Evolutionary conservation across 345 rosid species (phyloP).

Genomic region (Leavenworthia alabamica): DNA sequence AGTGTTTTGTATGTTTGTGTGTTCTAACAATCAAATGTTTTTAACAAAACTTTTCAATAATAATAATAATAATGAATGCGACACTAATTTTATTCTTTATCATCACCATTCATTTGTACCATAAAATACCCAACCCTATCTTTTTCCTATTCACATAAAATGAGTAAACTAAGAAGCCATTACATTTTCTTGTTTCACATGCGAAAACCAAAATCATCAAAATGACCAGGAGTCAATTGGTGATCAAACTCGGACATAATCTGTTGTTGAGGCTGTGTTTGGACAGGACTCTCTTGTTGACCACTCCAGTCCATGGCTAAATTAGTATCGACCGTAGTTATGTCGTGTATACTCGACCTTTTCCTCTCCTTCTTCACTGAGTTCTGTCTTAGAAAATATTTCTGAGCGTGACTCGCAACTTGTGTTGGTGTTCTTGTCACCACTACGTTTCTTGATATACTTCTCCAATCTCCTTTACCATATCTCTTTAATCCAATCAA

Average conservation of each 20-base stretch:
- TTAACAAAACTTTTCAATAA: not conserved
- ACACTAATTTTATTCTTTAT: conserved; percentile 7
- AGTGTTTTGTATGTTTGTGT: conserved; percentile 13
- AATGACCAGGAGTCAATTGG: conserved; percentile 5
- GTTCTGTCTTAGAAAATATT: conserved; percentile 66
- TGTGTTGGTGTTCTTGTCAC: conserved; percentile 80
- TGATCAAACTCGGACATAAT: conserved; percentile 16
- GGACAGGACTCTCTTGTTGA: conserved; percentile 22
- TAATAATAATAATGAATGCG: not conserved
- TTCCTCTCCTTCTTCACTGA: conserved; percentile 69
- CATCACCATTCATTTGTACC: conserved; percentile 4
- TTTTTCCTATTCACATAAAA: conserved; percentile 29
- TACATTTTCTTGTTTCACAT: conserved; percentile 3
- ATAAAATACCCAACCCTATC: too few species aligned
- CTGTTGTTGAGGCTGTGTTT: conserved; percentile 2
- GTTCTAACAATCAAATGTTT: not conserved
- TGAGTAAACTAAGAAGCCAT: conserved; percentile 1
- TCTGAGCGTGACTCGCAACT: conserved; percentile 94
- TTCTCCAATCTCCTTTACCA: conserved; percentile 91
- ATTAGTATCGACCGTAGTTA: conserved; percentile 40
- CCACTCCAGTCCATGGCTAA: conserved; percentile 23
- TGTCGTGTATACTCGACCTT: conserved; percentile 80
- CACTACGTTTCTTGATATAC: conserved; percentile 78
- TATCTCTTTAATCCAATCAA: conserved; percentile 50
- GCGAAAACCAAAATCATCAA: conserved; percentile 23